Evolutionary conservation across 1,284 basidiomycete species (phyloP), one percentile per base, ranked within the genome.

Genomic region (Coniferiporia sulphurascens): DNA sequence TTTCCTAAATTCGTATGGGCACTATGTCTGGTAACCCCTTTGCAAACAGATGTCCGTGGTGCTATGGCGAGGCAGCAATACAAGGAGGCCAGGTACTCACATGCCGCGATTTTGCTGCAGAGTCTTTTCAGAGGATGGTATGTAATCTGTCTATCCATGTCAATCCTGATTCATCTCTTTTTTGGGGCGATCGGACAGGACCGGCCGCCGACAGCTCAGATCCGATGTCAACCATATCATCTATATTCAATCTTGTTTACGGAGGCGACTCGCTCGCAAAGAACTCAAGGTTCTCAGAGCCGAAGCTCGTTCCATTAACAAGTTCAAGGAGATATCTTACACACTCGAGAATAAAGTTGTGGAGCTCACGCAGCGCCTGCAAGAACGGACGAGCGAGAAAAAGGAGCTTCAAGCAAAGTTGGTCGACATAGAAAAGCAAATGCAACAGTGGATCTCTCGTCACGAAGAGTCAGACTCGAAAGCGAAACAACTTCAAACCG

Each of bases 321-420:
- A 97, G 73, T 97, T 97, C 84, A 98, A 99, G 76, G 97, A 99
- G 76, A 98, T 98, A 65, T 98, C 97, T 0, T 99, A 98, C 73
- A 87, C 86, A 67, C 82, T 99, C 62, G 97, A 99, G 78, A 99
- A 99, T 83, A 99, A 99, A 77, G 97, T 99, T 52, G 93, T 99
- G 61, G 96, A 99, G 72, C 89, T 99, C 66, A 99, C 97, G 0
- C 97, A 99, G 72, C 87, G 79, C n/a, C 81, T 99, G 15, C 97
- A 99, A 73, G 89, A 84, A 70, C 87, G 96, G 45, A 95, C 89
- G 8, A 84, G 85, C 64, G 96, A 99, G 77, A 96, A 93, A 79
- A 96, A 94, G 74, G 87, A 87, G 62, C 78, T 99, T 44, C 86
- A 90, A 64, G 75, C 74, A 34, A 86, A 87, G 68, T 79, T 99